Evolutionary conservation across 331 rosid genomes (phyloP).

Genomic region (Quercus lobata): DNA sequence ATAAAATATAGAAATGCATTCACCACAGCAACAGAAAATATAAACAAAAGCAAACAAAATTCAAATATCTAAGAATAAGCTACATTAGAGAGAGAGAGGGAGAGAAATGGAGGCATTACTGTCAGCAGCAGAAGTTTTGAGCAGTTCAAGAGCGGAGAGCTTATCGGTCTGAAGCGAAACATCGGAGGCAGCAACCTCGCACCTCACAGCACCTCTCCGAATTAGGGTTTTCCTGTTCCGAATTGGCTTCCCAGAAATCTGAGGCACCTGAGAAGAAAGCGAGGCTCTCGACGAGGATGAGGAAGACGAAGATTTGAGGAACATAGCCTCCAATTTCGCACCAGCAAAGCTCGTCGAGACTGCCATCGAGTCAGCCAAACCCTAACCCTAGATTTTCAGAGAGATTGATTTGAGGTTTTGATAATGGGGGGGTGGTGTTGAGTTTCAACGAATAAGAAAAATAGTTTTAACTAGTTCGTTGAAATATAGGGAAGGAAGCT

Average conservation of each 20-base stretch:
- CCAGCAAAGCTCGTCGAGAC: conserved; percentile 68
- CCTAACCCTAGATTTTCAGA: conserved; percentile 31
- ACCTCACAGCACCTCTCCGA: conserved; percentile 60
- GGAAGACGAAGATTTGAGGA: conserved; percentile 47
- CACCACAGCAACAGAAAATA: not conserved
- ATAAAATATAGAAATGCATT: not conserved
- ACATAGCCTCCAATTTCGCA: conserved; percentile 61
- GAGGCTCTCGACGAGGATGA: conserved; percentile 29
- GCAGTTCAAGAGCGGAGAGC: conserved; percentile 80
- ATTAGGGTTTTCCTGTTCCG: conserved; percentile 22
- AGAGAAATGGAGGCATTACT: conserved; percentile 38
- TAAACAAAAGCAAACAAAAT: not conserved
- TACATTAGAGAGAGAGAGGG: not conserved
- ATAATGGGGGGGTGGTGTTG: not conserved
- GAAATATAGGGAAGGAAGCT: not conserved
- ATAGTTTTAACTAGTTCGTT: not conserved
- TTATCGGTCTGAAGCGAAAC: conserved; percentile 26
- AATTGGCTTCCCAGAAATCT: conserved; percentile 27
- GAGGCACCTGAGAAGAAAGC: conserved; percentile 18
- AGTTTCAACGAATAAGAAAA: not conserved
- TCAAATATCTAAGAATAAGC: not conserved
- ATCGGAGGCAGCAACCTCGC: conserved; percentile 52
- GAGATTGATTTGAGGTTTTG: not conserved
- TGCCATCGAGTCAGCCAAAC: conserved; percentile 56
- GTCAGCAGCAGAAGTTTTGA: conserved; percentile 82